phyloP scores from a whole-genome alignment of 75 land plant genomes.

The Cunninghamia lanceolata region DNA sequence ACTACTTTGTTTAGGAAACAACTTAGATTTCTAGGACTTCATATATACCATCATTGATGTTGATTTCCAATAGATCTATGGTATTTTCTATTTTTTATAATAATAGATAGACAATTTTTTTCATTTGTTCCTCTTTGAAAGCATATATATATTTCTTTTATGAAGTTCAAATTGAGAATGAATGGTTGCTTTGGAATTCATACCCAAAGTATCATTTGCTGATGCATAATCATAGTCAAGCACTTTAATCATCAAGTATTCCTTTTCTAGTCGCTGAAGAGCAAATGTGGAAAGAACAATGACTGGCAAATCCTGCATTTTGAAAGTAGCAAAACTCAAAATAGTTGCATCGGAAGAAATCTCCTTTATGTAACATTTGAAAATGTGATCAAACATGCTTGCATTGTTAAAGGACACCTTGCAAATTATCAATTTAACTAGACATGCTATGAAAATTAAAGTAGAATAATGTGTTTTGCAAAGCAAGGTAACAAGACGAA shows the following conservation, averaged over 20 bases:
- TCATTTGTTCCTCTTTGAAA: not conserved
- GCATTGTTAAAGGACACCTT: not conserved
- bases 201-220: constrained; percentile 27
- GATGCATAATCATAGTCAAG: constrained; percentile 39
- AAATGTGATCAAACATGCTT: not conserved
- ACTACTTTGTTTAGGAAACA: not conserved
- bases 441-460: not conserved
- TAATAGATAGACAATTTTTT: not conserved
- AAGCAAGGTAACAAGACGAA: not conserved
- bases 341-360: not conserved
- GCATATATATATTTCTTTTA: not conserved
- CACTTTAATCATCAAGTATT: constrained; percentile 36
- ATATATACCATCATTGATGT: not conserved
- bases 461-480: not conserved
- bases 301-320: constrained; percentile 39
- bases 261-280: constrained; percentile 38
- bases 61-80: not conserved
- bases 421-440: not conserved
- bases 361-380: not conserved
- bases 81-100: not conserved
- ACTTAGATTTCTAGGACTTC: not conserved
- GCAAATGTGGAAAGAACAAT: constrained; percentile 36
- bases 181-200: not conserved
- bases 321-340: not conserved
- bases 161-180: not conserved